phyloP scores from a whole-genome alignment of 2,329 filamentous ascomycete species.

The Diaporthe sp. region DNA sequence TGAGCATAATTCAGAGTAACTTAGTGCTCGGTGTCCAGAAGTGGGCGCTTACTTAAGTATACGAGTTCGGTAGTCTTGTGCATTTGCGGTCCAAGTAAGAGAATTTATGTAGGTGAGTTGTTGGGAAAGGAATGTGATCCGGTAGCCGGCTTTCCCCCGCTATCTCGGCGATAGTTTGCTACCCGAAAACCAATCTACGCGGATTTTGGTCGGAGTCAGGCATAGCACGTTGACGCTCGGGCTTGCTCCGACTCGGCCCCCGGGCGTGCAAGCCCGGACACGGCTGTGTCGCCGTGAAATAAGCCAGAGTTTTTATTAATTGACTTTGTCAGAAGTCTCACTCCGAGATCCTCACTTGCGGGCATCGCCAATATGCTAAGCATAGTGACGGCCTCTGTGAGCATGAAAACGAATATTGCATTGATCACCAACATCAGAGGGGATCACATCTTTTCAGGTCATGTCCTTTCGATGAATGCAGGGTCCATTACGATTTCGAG shows the following conservation, averaged over 20 bases:
- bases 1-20: not conserved
- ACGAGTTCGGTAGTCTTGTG: not conserved
- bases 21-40: not conserved
- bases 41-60: not conserved
- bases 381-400: not conserved
- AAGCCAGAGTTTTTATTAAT: not conserved
- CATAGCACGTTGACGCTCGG: not conserved
- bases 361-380: not conserved
- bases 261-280: not conserved
- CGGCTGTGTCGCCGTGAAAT: not conserved
- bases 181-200: not conserved
- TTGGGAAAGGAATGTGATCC: not conserved
- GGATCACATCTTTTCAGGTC: not conserved
- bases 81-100: not conserved
- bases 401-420: too few species aligned
- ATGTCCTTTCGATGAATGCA: not conserved
- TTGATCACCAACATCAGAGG: not conserved
- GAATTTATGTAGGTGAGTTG: not conserved
- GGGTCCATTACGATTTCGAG: not conserved
- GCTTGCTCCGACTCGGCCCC: constrained; percentile 13
- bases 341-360: not conserved
- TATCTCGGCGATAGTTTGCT: constrained; percentile 8
- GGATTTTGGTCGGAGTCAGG: not conserved
- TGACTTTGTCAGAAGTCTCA: not conserved
- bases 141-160: constrained; percentile 15